Percentiles rank a stretch among this genome's conserved stretches.
Evolutionary conservation across 768 basidiomycete species (phyloP).

Genomic region (Pisolithus orientalis): DNA sequence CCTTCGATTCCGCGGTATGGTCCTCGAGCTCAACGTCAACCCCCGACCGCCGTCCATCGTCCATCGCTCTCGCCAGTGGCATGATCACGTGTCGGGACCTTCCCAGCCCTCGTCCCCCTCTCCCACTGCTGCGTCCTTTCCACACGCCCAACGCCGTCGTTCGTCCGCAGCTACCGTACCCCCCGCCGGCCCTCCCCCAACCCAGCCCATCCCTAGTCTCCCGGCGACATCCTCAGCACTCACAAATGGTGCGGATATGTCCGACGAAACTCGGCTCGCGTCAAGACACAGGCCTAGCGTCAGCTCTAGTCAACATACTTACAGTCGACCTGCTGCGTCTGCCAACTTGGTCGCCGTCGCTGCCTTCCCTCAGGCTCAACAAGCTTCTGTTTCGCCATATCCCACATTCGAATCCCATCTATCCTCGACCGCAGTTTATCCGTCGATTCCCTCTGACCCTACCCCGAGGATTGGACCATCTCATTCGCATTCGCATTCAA

Average conservation of each 20-base stretch:
- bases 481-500: slow-evolving; percentile 16
- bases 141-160: slow-evolving; percentile 49
- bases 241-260: slow-evolving; percentile 16
- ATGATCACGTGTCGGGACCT: slow-evolving; percentile 17
- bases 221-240: slow-evolving; percentile 32
- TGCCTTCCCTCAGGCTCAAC: slow-evolving; percentile 51
- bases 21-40: slow-evolving; percentile 21
- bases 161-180: slow-evolving; percentile 60
- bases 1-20: slow-evolving; percentile 16
- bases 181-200: slow-evolving; percentile 67
- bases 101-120: slow-evolving; percentile 29
- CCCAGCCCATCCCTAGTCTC: slow-evolving; percentile 65
- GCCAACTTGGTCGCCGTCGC: slow-evolving; percentile 53
- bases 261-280: slow-evolving; percentile 24
- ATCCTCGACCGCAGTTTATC: slow-evolving; percentile 17
- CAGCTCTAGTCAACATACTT: slow-evolving; percentile 26
- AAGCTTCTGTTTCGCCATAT: slow-evolving; percentile 23
- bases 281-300: slow-evolving; percentile 32
- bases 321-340: slow-evolving; percentile 33
- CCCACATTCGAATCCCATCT: slow-evolving; percentile 23
- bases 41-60: slow-evolving; percentile 22
- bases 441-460: slow-evolving; percentile 46
- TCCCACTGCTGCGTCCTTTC: slow-evolving; percentile 24
- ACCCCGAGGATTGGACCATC: slow-evolving; percentile 45
- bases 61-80: slow-evolving; percentile 31